Percentiles rank a stretch among this genome's conserved stretches.
phyloP scores from a whole-genome alignment of 441 rosid species.

The Hura crepitans region DNA sequence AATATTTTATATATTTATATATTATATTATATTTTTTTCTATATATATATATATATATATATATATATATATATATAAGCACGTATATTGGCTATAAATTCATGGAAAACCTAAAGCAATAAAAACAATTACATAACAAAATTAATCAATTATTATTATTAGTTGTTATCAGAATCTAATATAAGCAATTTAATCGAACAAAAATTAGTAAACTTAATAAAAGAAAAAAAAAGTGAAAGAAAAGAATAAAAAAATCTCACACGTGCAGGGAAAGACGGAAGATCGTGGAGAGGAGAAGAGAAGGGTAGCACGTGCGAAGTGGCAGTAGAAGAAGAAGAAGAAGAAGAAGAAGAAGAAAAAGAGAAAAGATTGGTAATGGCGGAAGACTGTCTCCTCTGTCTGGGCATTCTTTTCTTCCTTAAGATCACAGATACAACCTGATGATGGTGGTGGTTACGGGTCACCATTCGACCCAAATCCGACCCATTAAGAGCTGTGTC shows the following conservation, averaged over 20 bases:
- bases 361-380: constrained; percentile 49
- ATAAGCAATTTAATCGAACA: not conserved
- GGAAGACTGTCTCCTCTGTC: constrained; percentile 72
- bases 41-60: too few species aligned
- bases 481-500: constrained; percentile 15
- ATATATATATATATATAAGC: too few species aligned
- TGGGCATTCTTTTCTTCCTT: constrained; percentile 80
- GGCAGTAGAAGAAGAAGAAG: constrained; percentile 29
- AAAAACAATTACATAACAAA: not conserved
- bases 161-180: not conserved
- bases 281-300: constrained; percentile 21
- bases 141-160: not conserved
- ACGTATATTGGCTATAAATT: too few species aligned
- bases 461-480: constrained; percentile 31
- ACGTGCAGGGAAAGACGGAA: constrained; percentile 51
- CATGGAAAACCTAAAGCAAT: too few species aligned
- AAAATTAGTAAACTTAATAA: not conserved
- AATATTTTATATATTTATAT: too few species aligned
- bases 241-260: constrained; percentile 43
- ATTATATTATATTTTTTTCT: too few species aligned
- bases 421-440: constrained; percentile 48
- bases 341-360: constrained; percentile 27
- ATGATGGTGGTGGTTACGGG: constrained; percentile 25
- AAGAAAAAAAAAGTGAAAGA: not conserved
- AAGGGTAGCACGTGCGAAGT: constrained; percentile 56